Percentiles rank a stretch among this genome's conserved stretches.
Conservation (phyloP, 2,329 filamentous ascomycete species). For the Massarina eburnea region DNA sequence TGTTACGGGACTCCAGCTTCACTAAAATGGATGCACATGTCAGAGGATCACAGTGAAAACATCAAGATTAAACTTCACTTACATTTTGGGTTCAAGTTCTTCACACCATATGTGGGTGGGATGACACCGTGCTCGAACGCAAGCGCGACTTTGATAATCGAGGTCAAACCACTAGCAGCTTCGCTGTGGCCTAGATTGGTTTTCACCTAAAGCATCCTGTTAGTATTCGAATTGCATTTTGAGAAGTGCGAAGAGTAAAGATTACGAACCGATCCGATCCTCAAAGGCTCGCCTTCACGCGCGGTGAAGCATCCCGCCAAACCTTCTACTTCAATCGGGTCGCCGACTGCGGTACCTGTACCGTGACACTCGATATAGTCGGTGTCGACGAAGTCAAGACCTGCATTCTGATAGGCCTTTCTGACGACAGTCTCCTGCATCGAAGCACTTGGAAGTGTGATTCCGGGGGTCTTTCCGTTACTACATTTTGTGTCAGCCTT, state of each 20-base stretch:
- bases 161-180: constrained; percentile 25
- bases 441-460: constrained; percentile 16
- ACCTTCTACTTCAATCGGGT: constrained; percentile 27
- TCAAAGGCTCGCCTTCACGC: background rate
- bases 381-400: constrained; percentile 6
- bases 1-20: too few species aligned
- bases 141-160: constrained; percentile 32
- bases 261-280: too few species aligned
- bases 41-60: constrained; percentile 14
- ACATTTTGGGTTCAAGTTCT: constrained; percentile 14
- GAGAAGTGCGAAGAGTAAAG: background rate
- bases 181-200: constrained; percentile 38
- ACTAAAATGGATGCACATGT: constrained; percentile 4
- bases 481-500: background rate
- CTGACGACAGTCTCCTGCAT: constrained; percentile 24
- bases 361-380: constrained; percentile 27
- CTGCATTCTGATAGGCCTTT: constrained; percentile 17
- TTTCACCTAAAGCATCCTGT: constrained; percentile 34
- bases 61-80: constrained; percentile 18
- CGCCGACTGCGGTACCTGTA: constrained; percentile 32
- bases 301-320: constrained; percentile 14
- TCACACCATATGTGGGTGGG: constrained; percentile 24
- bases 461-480: constrained; percentile 16
- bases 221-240: constrained; percentile 7
- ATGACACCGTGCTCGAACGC: constrained; percentile 27